Evolutionary conservation across 1,139 yeast species (phyloP).

Genomic region (Blastobotrys indianensis): DNA sequence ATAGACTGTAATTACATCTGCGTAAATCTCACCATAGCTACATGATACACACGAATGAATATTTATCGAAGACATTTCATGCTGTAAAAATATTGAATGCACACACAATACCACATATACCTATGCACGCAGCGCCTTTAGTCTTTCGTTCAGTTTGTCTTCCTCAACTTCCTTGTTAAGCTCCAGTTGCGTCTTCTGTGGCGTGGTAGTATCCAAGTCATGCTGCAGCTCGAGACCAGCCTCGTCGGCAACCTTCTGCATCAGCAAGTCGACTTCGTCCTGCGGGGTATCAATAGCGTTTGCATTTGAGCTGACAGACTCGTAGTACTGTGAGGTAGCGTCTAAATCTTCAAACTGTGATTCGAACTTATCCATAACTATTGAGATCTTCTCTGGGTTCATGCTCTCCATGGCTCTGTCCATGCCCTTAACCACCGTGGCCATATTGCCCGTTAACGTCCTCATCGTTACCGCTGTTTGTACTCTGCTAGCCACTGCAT

Average conservation of each 20-base stretch:
- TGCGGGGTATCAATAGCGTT: slow-evolving; percentile 89
- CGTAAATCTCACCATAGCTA: not conserved
- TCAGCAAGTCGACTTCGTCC: slow-evolving; percentile 86
- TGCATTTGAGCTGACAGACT: slow-evolving; percentile 80
- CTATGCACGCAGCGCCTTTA: slow-evolving; percentile 60
- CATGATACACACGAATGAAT: not conserved
- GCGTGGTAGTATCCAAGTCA: slow-evolving; percentile 49
- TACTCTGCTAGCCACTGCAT: slow-evolving; percentile 92
- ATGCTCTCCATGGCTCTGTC: slow-evolving; percentile 92
- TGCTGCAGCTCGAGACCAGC: slow-evolving; percentile 94
- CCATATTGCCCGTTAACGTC: slow-evolving; percentile 89
- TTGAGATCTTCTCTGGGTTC: slow-evolving; percentile 82
- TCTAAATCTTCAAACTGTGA: slow-evolving; percentile 94
- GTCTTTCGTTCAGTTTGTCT: slow-evolving; percentile 78
- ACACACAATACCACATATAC: too few relatives aligned
- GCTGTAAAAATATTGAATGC: not conserved
- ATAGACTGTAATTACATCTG: not conserved
- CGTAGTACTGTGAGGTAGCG: slow-evolving; percentile 89
- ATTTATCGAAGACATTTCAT: not conserved
- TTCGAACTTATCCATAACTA: slow-evolving; percentile 97
- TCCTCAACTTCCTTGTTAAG: slow-evolving; percentile 71
- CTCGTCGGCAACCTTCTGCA: slow-evolving; percentile 95
- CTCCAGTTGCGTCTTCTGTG: slow-evolving; percentile 34
- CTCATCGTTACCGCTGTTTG: slow-evolving; percentile 98
- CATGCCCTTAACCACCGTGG: slow-evolving; percentile 90